Evolutionary conservation across 148 eudicot species (phyloP), one percentile per base, ranked within the genome.

Genomic region (Diospyros lotus): DNA sequence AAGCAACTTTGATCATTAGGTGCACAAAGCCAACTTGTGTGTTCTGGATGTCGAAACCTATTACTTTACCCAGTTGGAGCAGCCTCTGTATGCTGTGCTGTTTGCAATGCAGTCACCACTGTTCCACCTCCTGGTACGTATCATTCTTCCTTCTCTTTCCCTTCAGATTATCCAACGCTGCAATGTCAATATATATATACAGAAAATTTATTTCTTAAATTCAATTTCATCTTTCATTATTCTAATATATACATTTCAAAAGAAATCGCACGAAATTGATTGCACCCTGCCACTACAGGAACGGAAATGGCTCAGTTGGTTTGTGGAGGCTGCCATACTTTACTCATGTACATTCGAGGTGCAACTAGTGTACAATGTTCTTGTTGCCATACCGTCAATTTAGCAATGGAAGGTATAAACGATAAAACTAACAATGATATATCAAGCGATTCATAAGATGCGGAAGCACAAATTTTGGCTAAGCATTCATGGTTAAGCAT

Each of bases 361-460:
- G 97, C 97, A 44, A 92, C 97, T 9, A 92, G 97, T 67, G 97
- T 92, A 65, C 92, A 90, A 82, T 92, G 97, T 71, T 88, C 97
- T 48, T 92, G 97, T 74, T 92, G 97, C 77, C 97, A 92, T 81
- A 90, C 97, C 18, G 74, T 92, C 56, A 92, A 92, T 78, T 86
- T 90, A 40, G 92, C 94, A 46, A 28, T 89, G 68, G 96, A 90
- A 87, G 96, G 96, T 90, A 88, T 15, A 64, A 42, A 74, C 17
- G 28, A 28, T 28, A 28, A 28, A 28, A 28, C 40, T 59, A n/a
- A 15, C 12, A 38, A 15, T 50, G 28, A 68, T 18, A 48, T 28
- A 28, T 59, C 6, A 18, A 60, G 9, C 28, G 53, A 53, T 18
- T 45, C 66, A 39, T 18, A 6, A 18, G 17, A 58, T 58, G 4